These are phyloP conservation scores for Coemansia interrupta DNA, from an alignment of 192 early-diverging fungal genomes.

Conservation along the genomic window DNA sequence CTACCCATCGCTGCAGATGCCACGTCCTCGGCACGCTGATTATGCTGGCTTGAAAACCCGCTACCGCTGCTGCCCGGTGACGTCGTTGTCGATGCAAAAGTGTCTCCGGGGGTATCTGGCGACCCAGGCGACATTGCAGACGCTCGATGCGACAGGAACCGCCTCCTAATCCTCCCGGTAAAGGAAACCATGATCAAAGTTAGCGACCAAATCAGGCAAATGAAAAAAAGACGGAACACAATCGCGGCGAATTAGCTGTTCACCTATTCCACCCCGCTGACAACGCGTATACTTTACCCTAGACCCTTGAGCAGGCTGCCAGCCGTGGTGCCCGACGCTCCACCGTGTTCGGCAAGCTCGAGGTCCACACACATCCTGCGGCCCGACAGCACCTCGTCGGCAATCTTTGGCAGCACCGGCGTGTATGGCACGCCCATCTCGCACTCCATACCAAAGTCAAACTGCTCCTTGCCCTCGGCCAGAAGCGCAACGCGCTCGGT, in stretches of 20 bases:
- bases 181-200: not conserved
- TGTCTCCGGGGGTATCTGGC: not conserved
- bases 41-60: not conserved
- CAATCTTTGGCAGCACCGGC: constrained; percentile 27
- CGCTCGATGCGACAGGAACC: constrained; percentile 27
- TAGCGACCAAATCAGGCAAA: not conserved
- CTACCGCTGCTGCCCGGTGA: constrained; percentile 1
- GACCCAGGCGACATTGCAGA: constrained; percentile 1
- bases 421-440: constrained; percentile 18
- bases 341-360: constrained; percentile 39
- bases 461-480: constrained; percentile 27
- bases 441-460: not conserved
- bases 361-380: constrained; percentile 12
- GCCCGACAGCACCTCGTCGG: constrained; percentile 21
- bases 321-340: constrained; percentile 14
- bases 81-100: not conserved
- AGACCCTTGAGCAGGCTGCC: constrained; percentile 46
- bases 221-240: not conserved
- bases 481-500: constrained; percentile 13
- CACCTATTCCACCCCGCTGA: not conserved
- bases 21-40: constrained; percentile 13
- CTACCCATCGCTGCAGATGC: constrained; percentile 17
- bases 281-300: constrained; percentile 26
- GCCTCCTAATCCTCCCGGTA: constrained; percentile 19
- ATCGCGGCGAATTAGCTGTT: not conserved